Evolutionary conservation across 441 rosid species (phyloP).

Genomic region (Melastoma candidum): DNA sequence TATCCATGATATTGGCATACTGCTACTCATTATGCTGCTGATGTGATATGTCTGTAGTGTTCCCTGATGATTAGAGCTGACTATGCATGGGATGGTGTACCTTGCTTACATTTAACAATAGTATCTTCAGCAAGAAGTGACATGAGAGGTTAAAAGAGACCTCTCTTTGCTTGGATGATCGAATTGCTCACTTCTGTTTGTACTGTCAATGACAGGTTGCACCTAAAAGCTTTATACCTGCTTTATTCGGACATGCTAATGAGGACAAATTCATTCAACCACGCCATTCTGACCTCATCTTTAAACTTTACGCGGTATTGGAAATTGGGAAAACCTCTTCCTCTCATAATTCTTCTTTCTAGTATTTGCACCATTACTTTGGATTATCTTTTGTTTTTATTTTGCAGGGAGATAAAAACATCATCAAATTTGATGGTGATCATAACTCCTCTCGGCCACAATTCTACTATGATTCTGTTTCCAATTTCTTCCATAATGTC

Average conservation of each 20-base stretch:
- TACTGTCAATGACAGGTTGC: constrained; percentile 49
- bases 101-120: too few species aligned
- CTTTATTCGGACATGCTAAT: constrained; percentile 82
- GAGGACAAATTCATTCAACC: constrained; percentile 88
- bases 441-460: constrained; percentile 94
- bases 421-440: constrained; percentile 90
- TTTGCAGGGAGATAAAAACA: constrained; percentile 85
- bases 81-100: too few species aligned
- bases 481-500: constrained; percentile 81
- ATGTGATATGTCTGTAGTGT: too few species aligned
- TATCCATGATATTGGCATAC: too few species aligned
- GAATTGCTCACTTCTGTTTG: background rate
- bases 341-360: background rate
- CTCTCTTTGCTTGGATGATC: too few species aligned
- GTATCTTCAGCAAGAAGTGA: too few species aligned
- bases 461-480: constrained; percentile 81
- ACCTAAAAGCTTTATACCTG: constrained; percentile 81
- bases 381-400: constrained; percentile 10
- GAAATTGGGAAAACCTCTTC: constrained; percentile 10
- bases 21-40: too few species aligned
- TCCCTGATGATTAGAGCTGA: too few species aligned
- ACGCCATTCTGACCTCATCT: constrained; percentile 74
- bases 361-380: background rate
- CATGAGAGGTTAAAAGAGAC: too few species aligned
- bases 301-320: constrained; percentile 64